phyloP scores from a whole-genome alignment of 1,284 basidiomycete species.

The Ceratobasidium sp. region DNA sequence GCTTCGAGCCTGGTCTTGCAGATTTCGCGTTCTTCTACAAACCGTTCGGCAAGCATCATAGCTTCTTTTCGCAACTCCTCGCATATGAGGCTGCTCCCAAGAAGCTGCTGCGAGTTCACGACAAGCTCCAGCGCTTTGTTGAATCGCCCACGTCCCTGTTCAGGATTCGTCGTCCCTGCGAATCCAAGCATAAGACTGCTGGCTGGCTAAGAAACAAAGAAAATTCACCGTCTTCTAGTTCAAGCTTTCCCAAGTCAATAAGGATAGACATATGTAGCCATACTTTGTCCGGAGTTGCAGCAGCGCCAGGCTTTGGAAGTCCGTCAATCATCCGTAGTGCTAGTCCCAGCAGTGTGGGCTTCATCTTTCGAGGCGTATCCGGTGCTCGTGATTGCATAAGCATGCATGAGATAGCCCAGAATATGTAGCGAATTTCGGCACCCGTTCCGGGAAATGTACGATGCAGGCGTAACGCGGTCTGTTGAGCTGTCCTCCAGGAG shows the following conservation, averaged over 20 bases:
- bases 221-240: slow-evolving; percentile 58
- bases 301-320: slow-evolving; percentile 45
- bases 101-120: slow-evolving; percentile 67
- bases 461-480: slow-evolving; percentile 62
- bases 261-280: slow-evolving; percentile 79
- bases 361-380: slow-evolving; percentile 42
- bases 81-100: slow-evolving; percentile 77
- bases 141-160: slow-evolving; percentile 47
- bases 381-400: slow-evolving; percentile 67
- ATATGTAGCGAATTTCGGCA: slow-evolving; percentile 77
- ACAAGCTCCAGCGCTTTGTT: slow-evolving; percentile 46
- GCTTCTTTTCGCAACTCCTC: slow-evolving; percentile 78
- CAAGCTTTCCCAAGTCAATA: slow-evolving; percentile 65
- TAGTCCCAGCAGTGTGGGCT: slow-evolving; percentile 37
- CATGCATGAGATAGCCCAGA: slow-evolving; percentile 84
- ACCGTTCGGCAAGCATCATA: slow-evolving; percentile 55
- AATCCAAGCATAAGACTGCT: slow-evolving; percentile 1
- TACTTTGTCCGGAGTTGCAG: slow-evolving; percentile 76
- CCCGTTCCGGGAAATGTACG: slow-evolving; percentile 24
- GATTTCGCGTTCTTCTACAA: slow-evolving; percentile 48
- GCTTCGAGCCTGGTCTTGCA: slow-evolving; percentile 45
- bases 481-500: slow-evolving; percentile 85
- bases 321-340: slow-evolving; percentile 46
- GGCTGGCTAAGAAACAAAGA: slow-evolving; percentile 23
- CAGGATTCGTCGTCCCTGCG: slow-evolving; percentile 17